Evolutionary conservation across 345 rosid genomes (phyloP), one percentile per base, ranked within the genome.

Genomic region (Angophora floribunda): DNA sequence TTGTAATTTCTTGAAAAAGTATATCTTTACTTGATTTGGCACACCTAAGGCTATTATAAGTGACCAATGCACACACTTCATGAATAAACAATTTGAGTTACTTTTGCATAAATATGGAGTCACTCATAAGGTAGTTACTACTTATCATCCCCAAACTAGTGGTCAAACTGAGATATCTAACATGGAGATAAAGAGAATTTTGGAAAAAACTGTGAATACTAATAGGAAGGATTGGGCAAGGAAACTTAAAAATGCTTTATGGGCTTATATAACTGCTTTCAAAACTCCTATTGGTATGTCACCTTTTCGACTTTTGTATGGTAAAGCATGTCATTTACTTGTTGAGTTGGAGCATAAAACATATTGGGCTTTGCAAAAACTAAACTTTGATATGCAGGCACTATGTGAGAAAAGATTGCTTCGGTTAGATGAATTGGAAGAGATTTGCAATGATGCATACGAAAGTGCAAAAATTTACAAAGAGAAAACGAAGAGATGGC

Each of bases 261-360:
- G 65, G 87, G 85, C 85, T 13, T 89, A 87, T 32, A 4, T 15
- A 41, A 87, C 55, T 3, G 67, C 91, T 6, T 87, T 13, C 32
- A 87, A 87, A 51, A 87, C 65, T 3, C 87, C 87, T 5, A 80
- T 89, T 9, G 55, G 55, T 7, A 90, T 88, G 86, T 49, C 86
- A 6, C 86, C 86, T 13, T 90, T 67, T 86, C 7, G n/a, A 5
- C 14, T 87, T 45, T 53, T 88, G 3, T 90, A n/a, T 52, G 87
- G 88, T 19, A 90, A 86, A 65, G 44, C 85, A 5, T 88, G 59
- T 13, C 67, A 86, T 32, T 50, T 90, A 0, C 47, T 85, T 6
- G 59, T 88, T 2, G 75, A 90, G 52, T 36, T 90, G 9, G 90
- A 88, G 44, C 89, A 90, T 21, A 67, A 21, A 11, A 89, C 88